These are phyloP conservation scores for Pseudonectria buxi DNA, from an alignment of 2,329 filamentous ascomycete species.

Conservation along the genomic window DNA sequence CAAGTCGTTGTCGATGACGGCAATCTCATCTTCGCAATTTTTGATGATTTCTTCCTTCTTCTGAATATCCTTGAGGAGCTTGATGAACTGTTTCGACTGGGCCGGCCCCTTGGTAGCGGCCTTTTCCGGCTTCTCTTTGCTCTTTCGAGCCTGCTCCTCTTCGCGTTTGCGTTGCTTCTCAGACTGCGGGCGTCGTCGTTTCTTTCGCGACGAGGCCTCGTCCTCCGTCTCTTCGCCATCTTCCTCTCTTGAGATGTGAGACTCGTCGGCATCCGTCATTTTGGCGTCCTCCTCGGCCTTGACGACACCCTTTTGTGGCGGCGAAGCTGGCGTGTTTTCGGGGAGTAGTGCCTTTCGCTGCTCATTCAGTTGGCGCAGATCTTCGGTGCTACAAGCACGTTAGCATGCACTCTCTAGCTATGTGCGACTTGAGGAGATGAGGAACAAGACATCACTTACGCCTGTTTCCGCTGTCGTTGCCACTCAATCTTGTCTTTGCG, in stretches of 20 bases:
- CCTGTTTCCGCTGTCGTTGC: constrained; percentile 68
- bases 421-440: not conserved
- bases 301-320: constrained; percentile 40
- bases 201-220: constrained; percentile 47
- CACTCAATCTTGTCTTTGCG: constrained; percentile 93
- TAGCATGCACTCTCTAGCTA: constrained; percentile 1
- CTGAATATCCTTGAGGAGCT: constrained; percentile 80
- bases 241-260: constrained; percentile 46
- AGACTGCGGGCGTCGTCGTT: constrained; percentile 46
- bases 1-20: constrained; percentile 80
- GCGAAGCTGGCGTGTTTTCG: constrained; percentile 63
- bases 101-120: constrained; percentile 61
- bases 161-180: constrained; percentile 75
- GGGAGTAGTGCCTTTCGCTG: constrained; percentile 67
- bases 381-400: constrained; percentile 51
- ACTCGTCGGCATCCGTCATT: constrained; percentile 58
- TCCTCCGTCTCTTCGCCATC: constrained; percentile 65
- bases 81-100: constrained; percentile 82
- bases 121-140: constrained; percentile 52
- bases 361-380: constrained; percentile 63
- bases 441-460: constrained; percentile 39
- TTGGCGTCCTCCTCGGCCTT: constrained; percentile 52
- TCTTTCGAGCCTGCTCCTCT: constrained; percentile 59
- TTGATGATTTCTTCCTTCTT: constrained; percentile 76
- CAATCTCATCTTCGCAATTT: constrained; percentile 79